phyloP scores from a whole-genome alignment of 805 yeast genomes.

The Grigorovia transvaalensis region DNA sequence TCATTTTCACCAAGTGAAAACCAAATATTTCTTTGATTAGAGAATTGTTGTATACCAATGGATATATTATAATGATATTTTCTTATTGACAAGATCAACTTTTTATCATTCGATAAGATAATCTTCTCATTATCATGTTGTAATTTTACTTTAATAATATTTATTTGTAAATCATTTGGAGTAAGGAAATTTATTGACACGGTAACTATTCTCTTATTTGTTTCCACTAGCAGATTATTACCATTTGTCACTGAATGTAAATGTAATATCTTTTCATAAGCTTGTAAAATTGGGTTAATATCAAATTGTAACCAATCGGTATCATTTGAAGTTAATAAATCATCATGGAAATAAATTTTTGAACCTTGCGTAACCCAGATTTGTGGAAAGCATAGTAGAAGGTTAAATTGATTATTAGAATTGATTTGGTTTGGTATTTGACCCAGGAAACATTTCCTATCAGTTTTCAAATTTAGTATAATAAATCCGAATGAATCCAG shows the following conservation, averaged over 20 bases:
- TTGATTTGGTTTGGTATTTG: not conserved
- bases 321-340: not conserved
- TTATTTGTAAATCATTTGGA: not conserved
- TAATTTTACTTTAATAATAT: not conserved
- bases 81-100: constrained; percentile 1
- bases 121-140: not conserved
- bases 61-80: constrained; percentile 4
- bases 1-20: not conserved
- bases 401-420: not conserved
- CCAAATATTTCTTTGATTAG: not conserved
- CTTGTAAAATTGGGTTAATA: constrained; percentile 1
- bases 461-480: not conserved
- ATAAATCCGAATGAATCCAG: not conserved
- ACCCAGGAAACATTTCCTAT: not conserved
- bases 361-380: not conserved
- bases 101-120: not conserved
- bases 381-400: constrained; percentile 4
- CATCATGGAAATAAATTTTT: constrained; percentile 1
- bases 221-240: constrained; percentile 2
- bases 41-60: not conserved
- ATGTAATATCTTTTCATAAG: not conserved
- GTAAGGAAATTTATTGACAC: not conserved
- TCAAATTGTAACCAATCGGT: constrained; percentile 1
- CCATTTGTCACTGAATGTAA: not conserved
- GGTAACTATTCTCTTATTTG: constrained; percentile 6